Conservation (phyloP, 2,329 filamentous ascomycete genomes). For the Paecilomyces niveus region DNA sequence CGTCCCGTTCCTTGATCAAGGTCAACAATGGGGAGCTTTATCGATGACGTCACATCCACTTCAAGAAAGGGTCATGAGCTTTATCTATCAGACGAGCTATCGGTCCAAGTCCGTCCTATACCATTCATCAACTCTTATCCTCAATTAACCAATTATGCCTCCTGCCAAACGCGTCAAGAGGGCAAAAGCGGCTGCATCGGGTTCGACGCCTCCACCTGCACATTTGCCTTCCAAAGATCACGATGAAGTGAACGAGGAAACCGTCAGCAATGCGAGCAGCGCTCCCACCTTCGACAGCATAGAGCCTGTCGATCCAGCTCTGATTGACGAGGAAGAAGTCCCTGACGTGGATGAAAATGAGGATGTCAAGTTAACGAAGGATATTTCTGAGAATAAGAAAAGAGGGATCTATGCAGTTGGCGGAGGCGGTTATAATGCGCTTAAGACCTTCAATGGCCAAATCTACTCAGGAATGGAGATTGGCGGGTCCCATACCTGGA, state of each 20-base stretch:
- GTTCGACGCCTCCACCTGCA: not conserved
- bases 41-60: not conserved
- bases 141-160: not conserved
- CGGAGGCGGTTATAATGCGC: slow-evolving; percentile 20
- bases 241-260: not conserved
- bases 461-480: slow-evolving; percentile 31
- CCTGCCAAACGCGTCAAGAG: not conserved
- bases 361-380: not conserved
- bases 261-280: not conserved
- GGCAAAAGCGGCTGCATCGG: not conserved
- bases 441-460: slow-evolving; percentile 27
- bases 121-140: not conserved
- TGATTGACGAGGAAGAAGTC: not conserved
- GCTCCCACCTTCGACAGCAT: not conserved
- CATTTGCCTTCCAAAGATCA: not conserved
- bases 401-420: not conserved
- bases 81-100: not conserved
- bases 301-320: not conserved
- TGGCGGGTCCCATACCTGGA: slow-evolving; percentile 31
- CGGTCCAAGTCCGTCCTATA: not conserved
- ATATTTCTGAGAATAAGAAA: not conserved
- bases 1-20: not conserved
- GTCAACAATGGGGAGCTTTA: not conserved
- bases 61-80: not conserved
- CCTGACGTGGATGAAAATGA: not conserved